Evolutionary conservation across 352 stramenopile species (phyloP).

Genomic region (Pythium brachiatum): DNA sequence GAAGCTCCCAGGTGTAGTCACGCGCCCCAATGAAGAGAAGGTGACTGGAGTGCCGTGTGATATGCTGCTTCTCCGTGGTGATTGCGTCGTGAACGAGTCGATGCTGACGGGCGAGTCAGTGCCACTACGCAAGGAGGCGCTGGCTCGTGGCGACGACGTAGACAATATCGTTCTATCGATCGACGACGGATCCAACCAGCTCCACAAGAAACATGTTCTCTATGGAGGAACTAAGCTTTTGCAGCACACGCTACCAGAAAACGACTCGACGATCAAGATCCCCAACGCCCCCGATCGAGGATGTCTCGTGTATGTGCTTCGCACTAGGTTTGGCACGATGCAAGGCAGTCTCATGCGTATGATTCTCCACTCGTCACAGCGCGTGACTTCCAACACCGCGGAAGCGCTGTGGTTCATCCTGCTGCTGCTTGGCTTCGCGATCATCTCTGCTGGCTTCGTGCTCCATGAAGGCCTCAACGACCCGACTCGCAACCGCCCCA

Average conservation of each 20-base stretch:
- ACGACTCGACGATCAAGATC: conserved; percentile 20
- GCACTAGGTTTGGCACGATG: conserved; percentile 92
- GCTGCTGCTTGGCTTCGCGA: conserved; percentile 89
- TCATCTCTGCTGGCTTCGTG: conserved; percentile 83
- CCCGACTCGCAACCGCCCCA: conserved; percentile 75
- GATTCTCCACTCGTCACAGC: conserved; percentile 93
- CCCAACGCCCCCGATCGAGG: conserved; percentile 71
- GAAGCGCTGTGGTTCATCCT: conserved; percentile 94
- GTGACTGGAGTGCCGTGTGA: conserved; percentile 81
- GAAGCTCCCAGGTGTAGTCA: conserved; percentile 20
- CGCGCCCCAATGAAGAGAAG: conserved; percentile 19
- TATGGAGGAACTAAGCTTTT: conserved; percentile 71
- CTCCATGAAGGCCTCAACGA: conserved; percentile 54
- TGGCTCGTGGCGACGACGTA: conserved; percentile 14
- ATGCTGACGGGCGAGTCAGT: conserved; percentile 96
- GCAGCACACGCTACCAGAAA: conserved; percentile 28
- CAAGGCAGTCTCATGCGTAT: conserved; percentile 94
- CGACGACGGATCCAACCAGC: conserved; percentile 30
- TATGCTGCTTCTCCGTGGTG: conserved; percentile 88
- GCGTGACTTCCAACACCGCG: conserved; percentile 83
- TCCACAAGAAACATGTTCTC: conserved; percentile 67
- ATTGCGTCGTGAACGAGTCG: conserved; percentile 94
- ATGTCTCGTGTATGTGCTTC: conserved; percentile 87
- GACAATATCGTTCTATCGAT: conserved; percentile 17
- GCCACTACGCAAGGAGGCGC: conserved; percentile 90